phyloP scores from a whole-genome alignment of 768 basidiomycete genomes.

The Lactifluus piperatus region DNA sequence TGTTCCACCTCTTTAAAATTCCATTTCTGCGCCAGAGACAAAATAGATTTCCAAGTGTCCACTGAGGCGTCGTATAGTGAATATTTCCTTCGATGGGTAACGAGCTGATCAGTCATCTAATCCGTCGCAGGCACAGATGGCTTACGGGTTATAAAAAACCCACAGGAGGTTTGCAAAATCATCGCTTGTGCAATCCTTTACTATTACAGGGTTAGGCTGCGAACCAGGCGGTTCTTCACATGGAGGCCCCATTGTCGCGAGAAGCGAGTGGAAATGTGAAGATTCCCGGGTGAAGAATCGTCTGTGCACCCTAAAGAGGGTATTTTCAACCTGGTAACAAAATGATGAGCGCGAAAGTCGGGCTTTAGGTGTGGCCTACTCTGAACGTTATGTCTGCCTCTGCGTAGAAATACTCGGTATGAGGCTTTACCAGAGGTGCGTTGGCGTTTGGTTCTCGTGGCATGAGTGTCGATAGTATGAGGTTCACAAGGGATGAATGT shows the following conservation, averaged over 20 bases:
- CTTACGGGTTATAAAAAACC: slow-evolving; percentile 29
- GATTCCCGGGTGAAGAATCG: slow-evolving; percentile 62
- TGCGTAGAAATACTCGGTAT: neutral
- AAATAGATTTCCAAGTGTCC: slow-evolving; percentile 45
- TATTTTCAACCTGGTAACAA: slow-evolving; percentile 41
- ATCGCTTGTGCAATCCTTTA: slow-evolving; percentile 21
- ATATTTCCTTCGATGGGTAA: slow-evolving; percentile 35
- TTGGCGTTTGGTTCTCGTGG: neutral
- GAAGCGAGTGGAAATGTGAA: slow-evolving; percentile 30
- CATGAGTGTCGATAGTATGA: neutral
- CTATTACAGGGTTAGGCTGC: slow-evolving; percentile 25
- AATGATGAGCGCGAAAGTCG: neutral
- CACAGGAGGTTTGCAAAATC: slow-evolving; percentile 26
- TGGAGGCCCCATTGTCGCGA: slow-evolving; percentile 15
- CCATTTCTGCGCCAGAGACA: slow-evolving; percentile 49
- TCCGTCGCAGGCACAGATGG: neutral
- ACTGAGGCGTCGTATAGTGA: slow-evolving; percentile 43
- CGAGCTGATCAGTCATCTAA: slow-evolving; percentile 23
- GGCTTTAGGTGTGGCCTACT: neutral
- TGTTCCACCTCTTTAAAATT: slow-evolving; percentile 40
- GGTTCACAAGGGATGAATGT: neutral
- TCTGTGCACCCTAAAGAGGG: slow-evolving; percentile 47
- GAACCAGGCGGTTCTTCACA: slow-evolving; percentile 24
- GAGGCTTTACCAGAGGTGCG: accelerated
- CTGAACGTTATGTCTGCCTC: neutral